Evolutionary conservation across 192 early-diverging fungal genomes (phyloP), one percentile per base, ranked within the genome.

Genomic region (Haplosporangium gracile): DNA sequence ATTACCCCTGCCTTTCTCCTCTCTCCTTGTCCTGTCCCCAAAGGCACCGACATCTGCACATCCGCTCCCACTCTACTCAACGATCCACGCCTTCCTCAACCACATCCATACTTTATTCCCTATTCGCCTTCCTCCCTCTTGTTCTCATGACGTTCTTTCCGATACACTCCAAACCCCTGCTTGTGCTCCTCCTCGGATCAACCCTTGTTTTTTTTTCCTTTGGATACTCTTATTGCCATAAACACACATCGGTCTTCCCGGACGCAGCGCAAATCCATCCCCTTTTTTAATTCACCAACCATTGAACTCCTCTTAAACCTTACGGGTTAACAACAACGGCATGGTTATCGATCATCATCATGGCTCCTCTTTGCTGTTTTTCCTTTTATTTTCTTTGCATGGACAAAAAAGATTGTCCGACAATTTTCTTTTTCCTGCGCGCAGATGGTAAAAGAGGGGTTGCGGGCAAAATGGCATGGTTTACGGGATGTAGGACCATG

Each of bases 61-160:
- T 10, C 9, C 29, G 32, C 24, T 3, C 60, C 60, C 2, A 5
- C 16, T 51, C 20, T 51, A 51, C 49, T 32, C 60, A 15, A 34
- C 29, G 13, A 65, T 29, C 10, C 13, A 26, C 26, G 26, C 29
- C 29, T 13, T 29, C 60, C 60, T 45, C 43, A 45, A 45, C 43
- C 43, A 45, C 43, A 45, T 45, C 43, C 11, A 13, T 36, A 36
- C 36, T 1, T 36, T 36, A 36, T 36, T 2, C 36, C 36, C 36
- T 36, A 36, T 36, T 36, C 36, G 2, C 36, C 2, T 2, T 29
- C 53, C n/a, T 5, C 1, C 60, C 10, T 65, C 24, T 29, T 57
- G 55, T 29, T 32, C 60, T 65, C 60, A 65, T 29, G 60, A 65
- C 60, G 32, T 65, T 65, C 60, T 65, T 65, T 65, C 60, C 60